These are phyloP conservation scores for Phytophthora macrochlamydospora DNA, from an alignment of 352 stramenopile species.

Conservation along the genomic window DNA sequence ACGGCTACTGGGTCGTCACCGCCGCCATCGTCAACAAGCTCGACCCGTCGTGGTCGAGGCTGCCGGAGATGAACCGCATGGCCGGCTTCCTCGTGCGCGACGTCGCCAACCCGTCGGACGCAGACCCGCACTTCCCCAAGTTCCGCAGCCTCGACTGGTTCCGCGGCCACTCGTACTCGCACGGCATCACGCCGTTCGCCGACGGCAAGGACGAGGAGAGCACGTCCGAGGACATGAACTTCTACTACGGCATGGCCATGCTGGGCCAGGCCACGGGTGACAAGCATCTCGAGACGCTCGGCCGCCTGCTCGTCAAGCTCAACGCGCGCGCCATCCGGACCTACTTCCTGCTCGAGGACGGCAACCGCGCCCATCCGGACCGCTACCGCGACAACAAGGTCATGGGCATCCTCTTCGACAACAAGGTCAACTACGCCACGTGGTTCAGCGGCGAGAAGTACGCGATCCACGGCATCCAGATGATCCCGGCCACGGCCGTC, in stretches of 20 bases:
- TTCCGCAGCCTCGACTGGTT: conserved; percentile 4
- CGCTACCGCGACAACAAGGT: conserved; percentile 1
- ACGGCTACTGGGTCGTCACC: conserved; percentile 2
- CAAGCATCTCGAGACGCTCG: background rate
- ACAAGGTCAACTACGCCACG: conserved; percentile 5
- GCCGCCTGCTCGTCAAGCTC: background rate
- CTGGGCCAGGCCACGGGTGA: background rate
- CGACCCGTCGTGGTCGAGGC: background rate
- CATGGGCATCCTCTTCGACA: conserved; percentile 4
- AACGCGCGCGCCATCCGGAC: background rate
- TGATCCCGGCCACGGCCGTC: conserved; percentile 1
- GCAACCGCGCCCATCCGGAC: conserved; percentile 1
- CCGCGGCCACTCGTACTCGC: background rate
- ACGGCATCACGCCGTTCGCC: background rate
- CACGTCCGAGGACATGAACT: conserved; percentile 4
- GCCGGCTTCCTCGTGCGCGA: conserved; percentile 1
- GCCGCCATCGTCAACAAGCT: conserved; percentile 1
- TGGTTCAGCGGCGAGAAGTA: conserved; percentile 2
- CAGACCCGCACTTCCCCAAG: conserved; percentile 1
- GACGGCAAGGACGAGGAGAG: conserved; percentile 4
- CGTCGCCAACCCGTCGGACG: background rate
- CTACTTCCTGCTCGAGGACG: conserved; percentile 2
- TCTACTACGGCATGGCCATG: conserved; percentile 3
- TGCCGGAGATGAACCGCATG: background rate
- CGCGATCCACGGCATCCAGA: conserved; percentile 3